Percentiles rank a stretch among this genome's conserved stretches.
Conservation (phyloP, 2,329 filamentous ascomycete species). For the Phialocephala sp. region DNA sequence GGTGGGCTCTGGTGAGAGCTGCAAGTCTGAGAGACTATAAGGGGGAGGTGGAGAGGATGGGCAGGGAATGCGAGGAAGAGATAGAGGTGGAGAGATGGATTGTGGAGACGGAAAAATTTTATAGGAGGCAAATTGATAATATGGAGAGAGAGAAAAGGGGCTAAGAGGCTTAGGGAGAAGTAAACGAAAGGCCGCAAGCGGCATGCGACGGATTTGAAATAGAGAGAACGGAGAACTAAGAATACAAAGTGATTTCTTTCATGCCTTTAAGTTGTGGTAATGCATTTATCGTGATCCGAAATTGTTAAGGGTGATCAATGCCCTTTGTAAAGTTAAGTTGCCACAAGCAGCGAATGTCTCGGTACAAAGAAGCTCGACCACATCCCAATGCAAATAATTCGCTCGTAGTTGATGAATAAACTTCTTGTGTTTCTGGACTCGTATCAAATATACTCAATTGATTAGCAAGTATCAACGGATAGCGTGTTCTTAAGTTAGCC, state of each 20-base stretch:
- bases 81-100: not conserved
- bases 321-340: not conserved
- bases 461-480: not conserved
- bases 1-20: slow-evolving; percentile 26
- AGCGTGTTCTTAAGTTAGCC: not conserved
- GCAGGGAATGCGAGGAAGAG: not conserved
- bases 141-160: slow-evolving; percentile 24
- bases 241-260: not conserved
- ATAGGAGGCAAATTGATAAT: slow-evolving; percentile 5
- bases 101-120: not conserved
- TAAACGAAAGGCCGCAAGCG: not conserved
- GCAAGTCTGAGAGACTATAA: slow-evolving; percentile 26
- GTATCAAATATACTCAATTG: not conserved
- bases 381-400: not conserved
- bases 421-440: not conserved
- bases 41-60: not conserved
- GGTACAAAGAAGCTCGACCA: not conserved
- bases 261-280: not conserved
- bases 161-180: not conserved
- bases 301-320: not conserved
- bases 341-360: not conserved
- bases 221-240: not conserved
- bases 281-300: not conserved
- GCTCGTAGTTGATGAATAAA: not conserved
- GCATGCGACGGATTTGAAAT: not conserved